phyloP scores from a whole-genome alignment of 805 yeast species.

The Kodamaea kakaduensis region DNA sequence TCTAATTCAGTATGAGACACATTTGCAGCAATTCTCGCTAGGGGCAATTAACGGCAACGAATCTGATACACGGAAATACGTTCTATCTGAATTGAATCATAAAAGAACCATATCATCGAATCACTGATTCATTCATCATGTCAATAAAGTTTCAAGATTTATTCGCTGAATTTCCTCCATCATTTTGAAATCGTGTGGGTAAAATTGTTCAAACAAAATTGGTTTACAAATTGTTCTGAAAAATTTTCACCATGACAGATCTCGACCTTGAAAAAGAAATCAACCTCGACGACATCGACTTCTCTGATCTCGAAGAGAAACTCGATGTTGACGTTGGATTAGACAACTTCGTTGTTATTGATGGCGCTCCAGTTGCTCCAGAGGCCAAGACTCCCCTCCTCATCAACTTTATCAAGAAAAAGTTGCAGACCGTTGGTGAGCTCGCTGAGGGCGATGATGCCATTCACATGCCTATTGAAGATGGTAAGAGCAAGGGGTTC shows the following conservation, averaged over 20 bases:
- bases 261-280: slow-evolving; percentile 38
- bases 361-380: slow-evolving; percentile 95
- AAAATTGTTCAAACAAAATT: too few species aligned
- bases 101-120: too few species aligned
- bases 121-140: too few species aligned
- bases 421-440: slow-evolving; percentile 73
- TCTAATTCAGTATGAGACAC: too few species aligned
- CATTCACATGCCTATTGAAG: slow-evolving; percentile 75
- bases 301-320: slow-evolving; percentile 79
- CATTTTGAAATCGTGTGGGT: too few species aligned
- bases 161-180: too few species aligned
- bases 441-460: slow-evolving; percentile 58
- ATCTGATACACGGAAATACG: too few species aligned
- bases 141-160: too few species aligned
- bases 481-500: slow-evolving; percentile 80
- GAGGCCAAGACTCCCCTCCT: slow-evolving; percentile 80
- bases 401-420: slow-evolving; percentile 78
- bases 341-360: slow-evolving; percentile 79
- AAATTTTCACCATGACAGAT: slow-evolving; percentile 10
- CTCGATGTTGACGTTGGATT: slow-evolving; percentile 58
- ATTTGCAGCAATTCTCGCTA: too few species aligned
- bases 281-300: slow-evolving; percentile 56
- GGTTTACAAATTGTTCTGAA: too few species aligned
- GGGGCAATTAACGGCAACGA: too few species aligned
- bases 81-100: too few species aligned